Evolutionary conservation across 2,329 filamentous ascomycete species (phyloP), one percentile per base, ranked within the genome.

Genomic region (Ophiostoma himal-ulmi): DNA sequence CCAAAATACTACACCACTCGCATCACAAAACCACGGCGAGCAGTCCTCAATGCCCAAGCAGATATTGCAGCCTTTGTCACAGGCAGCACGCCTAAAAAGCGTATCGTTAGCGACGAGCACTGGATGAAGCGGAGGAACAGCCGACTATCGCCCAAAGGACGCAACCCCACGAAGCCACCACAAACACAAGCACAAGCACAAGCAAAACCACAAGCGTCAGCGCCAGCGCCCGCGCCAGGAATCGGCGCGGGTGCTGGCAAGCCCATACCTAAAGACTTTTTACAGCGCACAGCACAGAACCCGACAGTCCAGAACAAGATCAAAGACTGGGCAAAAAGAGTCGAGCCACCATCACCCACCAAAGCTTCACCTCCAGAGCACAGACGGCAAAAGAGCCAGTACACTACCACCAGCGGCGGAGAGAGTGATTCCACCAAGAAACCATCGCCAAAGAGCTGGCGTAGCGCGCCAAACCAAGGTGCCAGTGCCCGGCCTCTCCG

Each of bases 51-150:
- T 76, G 78, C 37, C 8, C 39, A 78, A 72, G 4, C 13, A 4
- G 22, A 14, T 82, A 77, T 77, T 82, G 80, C 75, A 83, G 80
- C 77, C 69, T 39, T 39, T 26, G 36, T 65, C 36, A 65, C 62
- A 1, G 62, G 62, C n/a, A 79, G 83, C 68, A 87, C 92, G 65
- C 94, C 94, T 20, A 93, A 92, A 81, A 97, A 96, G 83, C 88
- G 94, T 73, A 92, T 98, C 69, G 88, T 97, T 72, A 97, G 94
- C 78, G 94, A 98, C 80, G 91, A 91, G 70, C 92, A 97, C 80
- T 98, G 94, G 91, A 88, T 88, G 80, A 89, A 88, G 76, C 75
- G 76, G 72, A 79, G 80, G 78, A 86, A 83, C 71, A 62, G 67
- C 22, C 60, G 83, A 72, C 84, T 78, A 14, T 79, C 81, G 1